Evolutionary conservation across 208 protist genomes (phyloP), one percentile per base, ranked within the genome.

Genomic region (Willaertia magna): DNA sequence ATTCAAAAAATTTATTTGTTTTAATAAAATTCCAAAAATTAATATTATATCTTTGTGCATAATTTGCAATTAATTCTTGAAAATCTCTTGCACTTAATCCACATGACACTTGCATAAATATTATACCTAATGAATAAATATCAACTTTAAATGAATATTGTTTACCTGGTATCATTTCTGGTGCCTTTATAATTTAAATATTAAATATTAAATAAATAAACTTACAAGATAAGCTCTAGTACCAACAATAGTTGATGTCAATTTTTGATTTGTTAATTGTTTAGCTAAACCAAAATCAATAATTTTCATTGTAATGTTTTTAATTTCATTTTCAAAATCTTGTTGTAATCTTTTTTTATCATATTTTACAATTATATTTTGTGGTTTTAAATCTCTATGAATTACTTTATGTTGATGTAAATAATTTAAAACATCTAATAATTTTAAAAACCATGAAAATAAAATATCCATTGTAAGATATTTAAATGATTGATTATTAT

Each of bases 61-160:
- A 7, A 34, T 67, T 16, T 34, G 26, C 55, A 30, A 67, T 67
- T 67, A 67, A 67, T 67, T 67, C 26, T n/a, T 67, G 55, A 9
- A 67, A 67, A 67, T 67, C 55, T 9, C 34, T 67, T 2, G 34
- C 55, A 34, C 7, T 67, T 34, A 67, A 67, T 14, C 22, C 22
- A 67, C 26, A 16, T 30, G 55, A 67, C 9, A 91, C 14, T 81
- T 94, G 91, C 59, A 93, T 79, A n/a, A 87, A 85, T 11, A 90
- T 87, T 67, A 94, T 94, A 30, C 92, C 92, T 26, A 93, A 74
- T 30, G 87, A 90, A 90, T 91, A 94, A 9, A 93, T 86, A 86
- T 94, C 92, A 18, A 86, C 85, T 52, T 86, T 86, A 42, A 48
- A 75, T 67, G 88, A 87, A 83, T 94, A 94, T 26, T 76, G 20